phyloP scores from a whole-genome alignment of 371 early-diverging fungal species.

The Mucor racemosus region DNA sequence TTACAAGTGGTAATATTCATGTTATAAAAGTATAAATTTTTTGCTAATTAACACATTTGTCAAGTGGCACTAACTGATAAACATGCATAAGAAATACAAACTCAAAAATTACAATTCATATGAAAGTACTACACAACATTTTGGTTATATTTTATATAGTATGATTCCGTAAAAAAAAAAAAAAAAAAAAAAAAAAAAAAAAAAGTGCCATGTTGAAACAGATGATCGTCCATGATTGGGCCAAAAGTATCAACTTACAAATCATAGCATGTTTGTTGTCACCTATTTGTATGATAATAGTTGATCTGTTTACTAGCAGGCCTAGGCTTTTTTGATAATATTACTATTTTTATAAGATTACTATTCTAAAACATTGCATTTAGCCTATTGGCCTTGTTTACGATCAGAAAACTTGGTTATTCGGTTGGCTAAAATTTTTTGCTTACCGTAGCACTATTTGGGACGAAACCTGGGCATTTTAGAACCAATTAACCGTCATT shows the following conservation, averaged over 20 bases:
- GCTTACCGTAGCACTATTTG: background rate
- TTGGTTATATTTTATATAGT: too few relatives aligned
- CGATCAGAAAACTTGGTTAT: background rate
- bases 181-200: background rate
- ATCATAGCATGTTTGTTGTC: too few relatives aligned
- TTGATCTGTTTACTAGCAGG: slow-evolving; percentile 1
- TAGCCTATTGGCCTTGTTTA: slow-evolving; percentile 5
- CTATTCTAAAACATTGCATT: background rate
- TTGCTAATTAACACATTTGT: too few relatives aligned
- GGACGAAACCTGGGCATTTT: slow-evolving; percentile 1
- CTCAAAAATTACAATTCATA: background rate
- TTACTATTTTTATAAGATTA: background rate
- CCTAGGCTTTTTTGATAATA: background rate
- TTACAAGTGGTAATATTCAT: background rate
- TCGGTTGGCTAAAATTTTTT: slow-evolving; percentile 10
- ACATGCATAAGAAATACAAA: background rate
- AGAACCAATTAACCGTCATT: slow-evolving; percentile 3
- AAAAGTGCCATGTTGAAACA: background rate
- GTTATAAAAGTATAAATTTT: background rate
- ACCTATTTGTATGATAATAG: too few relatives aligned
- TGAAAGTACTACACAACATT: background rate
- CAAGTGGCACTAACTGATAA: background rate
- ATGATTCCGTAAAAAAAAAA: too few relatives aligned
- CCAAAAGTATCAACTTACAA: too few relatives aligned
- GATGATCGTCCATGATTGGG: background rate